A percentile compares a stretch with the other conserved stretches of the same genome.
These are phyloP conservation scores for Fusarium sarcochroum DNA, from an alignment of 2,329 filamentous ascomycete genomes.

Conservation along the genomic window DNA sequence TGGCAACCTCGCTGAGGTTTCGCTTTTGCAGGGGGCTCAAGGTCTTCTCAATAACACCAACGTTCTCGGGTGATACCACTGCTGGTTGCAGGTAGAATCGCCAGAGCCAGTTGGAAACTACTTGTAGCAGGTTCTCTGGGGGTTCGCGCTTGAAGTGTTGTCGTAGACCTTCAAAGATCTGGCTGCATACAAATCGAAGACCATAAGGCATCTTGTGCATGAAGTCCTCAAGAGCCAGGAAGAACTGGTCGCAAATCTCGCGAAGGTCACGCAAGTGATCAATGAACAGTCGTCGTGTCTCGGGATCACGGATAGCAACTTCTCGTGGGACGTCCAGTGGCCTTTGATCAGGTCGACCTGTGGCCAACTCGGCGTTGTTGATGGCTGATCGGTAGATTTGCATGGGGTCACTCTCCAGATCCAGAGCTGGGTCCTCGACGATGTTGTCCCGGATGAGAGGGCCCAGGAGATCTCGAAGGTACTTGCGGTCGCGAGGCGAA, in stretches of 20 bases:
- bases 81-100: conserved; percentile 93
- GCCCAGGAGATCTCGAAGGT: conserved; percentile 87
- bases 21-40: conserved; percentile 93
- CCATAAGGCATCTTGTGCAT: conserved; percentile 93
- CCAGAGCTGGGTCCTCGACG: conserved; percentile 89
- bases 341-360: conserved; percentile 84
- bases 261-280: conserved; percentile 93
- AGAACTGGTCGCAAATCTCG: conserved; percentile 94
- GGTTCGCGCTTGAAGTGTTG: conserved; percentile 85
- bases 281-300: conserved; percentile 93
- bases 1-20: conserved; percentile 90
- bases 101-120: conserved; percentile 94
- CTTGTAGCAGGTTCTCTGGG: conserved; percentile 81
- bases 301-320: conserved; percentile 93
- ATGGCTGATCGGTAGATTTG: conserved; percentile 97
- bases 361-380: conserved; percentile 96
- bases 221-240: conserved; percentile 84
- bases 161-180: conserved; percentile 85
- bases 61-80: conserved; percentile 89
- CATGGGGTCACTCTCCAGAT: conserved; percentile 96
- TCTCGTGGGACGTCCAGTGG: conserved; percentile 90
- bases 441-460: conserved; percentile 91
- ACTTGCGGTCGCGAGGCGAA: conserved; percentile 92
- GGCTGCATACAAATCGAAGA: conserved; percentile 86
- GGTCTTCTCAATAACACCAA: conserved; percentile 90